These are phyloP conservation scores for Niveomyces coronatus DNA, from an alignment of 2,329 filamentous ascomycete species.

Conservation along the genomic window DNA sequence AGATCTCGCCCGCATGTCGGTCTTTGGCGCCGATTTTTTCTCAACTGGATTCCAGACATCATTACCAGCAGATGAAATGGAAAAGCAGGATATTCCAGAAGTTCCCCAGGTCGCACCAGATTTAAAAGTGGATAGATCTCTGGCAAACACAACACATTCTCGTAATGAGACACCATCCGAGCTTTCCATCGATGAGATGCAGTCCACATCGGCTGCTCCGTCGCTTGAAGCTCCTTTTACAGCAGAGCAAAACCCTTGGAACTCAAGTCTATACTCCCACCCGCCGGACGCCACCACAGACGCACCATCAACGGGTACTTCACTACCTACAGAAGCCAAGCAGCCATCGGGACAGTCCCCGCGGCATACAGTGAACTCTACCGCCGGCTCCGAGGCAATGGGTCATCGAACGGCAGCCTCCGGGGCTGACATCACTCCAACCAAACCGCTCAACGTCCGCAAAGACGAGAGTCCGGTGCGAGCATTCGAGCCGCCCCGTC, in stretches of 20 bases:
- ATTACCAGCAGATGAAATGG: constrained; percentile 12
- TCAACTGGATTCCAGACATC: constrained; percentile 13
- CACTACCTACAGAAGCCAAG: not conserved
- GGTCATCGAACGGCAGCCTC: not conserved
- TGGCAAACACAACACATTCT: not conserved
- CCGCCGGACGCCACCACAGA: too few species aligned
- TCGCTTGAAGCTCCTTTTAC: too few species aligned
- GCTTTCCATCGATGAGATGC: not conserved
- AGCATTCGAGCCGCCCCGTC: constrained; percentile 24
- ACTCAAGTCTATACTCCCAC: too few species aligned
- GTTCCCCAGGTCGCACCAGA: constrained; percentile 4
- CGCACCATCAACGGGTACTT: not conserved
- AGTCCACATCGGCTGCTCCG: not conserved
- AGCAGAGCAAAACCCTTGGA: too few species aligned
- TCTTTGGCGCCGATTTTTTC: constrained; percentile 50
- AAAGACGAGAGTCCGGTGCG: constrained; percentile 24
- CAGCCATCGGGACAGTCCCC: not conserved
- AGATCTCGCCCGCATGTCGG: constrained; percentile 46
- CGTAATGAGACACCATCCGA: constrained; percentile 4
- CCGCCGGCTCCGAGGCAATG: not conserved
- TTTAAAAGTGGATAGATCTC: constrained; percentile 5
- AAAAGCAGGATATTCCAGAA: constrained; percentile 5
- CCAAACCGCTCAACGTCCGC: constrained; percentile 35
- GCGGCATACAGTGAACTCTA: not conserved
- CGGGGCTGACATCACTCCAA: constrained; percentile 25